Conservation (phyloP, 2,329 filamentous ascomycete species). For the Aspergillus uvarum region DNA sequence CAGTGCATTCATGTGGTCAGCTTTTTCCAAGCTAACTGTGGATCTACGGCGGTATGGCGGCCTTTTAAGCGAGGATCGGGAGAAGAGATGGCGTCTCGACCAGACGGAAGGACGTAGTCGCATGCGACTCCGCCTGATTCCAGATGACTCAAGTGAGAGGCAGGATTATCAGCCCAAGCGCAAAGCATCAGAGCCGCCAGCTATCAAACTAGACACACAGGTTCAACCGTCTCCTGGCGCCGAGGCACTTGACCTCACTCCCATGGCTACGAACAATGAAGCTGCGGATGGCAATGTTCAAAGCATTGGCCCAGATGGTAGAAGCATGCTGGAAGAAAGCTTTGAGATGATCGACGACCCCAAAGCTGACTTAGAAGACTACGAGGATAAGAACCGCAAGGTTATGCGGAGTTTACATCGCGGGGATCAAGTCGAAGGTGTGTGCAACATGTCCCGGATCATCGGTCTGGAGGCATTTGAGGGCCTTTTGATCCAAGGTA, state of each 20-base stretch:
- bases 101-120: slow-evolving; percentile 93
- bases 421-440: slow-evolving; percentile 86
- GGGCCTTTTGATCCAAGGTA: slow-evolving; percentile 88
- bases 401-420: slow-evolving; percentile 91
- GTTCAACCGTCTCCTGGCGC: slow-evolving; percentile 42
- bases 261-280: slow-evolving; percentile 35
- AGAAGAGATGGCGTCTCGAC: slow-evolving; percentile 85
- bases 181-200: slow-evolving; percentile 57
- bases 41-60: slow-evolving; percentile 78
- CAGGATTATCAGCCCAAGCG: slow-evolving; percentile 84
- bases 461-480: slow-evolving; percentile 91
- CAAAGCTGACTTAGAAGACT: slow-evolving; percentile 77
- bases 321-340: slow-evolving; percentile 70
- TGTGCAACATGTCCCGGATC: slow-evolving; percentile 93
- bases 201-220: slow-evolving; percentile 49
- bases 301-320: slow-evolving; percentile 37
- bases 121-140: slow-evolving; percentile 84
- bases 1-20: slow-evolving; percentile 70
- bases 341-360: slow-evolving; percentile 96
- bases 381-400: slow-evolving; percentile 97
- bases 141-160: slow-evolving; percentile 67
- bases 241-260: slow-evolving; percentile 42
- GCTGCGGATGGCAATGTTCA: slow-evolving; percentile 31
- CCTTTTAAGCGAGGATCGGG: slow-evolving; percentile 66
- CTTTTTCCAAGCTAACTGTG: slow-evolving; percentile 75